Conservation (phyloP, 1,284 basidiomycete genomes). For the Taiwanofungus camphoratus region DNA sequence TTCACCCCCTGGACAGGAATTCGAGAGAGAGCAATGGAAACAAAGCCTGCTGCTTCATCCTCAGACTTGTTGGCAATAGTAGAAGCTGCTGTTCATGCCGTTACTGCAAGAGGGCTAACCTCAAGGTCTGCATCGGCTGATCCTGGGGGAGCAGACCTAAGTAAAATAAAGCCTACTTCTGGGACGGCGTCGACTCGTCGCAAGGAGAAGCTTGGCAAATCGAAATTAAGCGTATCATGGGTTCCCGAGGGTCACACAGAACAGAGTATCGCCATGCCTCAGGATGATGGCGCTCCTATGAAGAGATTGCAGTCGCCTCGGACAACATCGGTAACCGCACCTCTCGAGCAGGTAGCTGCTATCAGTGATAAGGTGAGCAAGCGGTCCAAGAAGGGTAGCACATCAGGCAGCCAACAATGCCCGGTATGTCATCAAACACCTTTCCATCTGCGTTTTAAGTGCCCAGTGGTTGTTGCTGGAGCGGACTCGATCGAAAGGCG, state of each 20-base stretch:
- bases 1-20: too few species aligned
- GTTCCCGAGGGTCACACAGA: constrained; percentile 11
- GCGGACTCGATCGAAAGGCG: constrained; percentile 16
- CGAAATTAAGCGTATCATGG: constrained; percentile 18
- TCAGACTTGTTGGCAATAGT: not conserved
- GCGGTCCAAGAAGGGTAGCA: constrained; percentile 9
- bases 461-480: constrained; percentile 19
- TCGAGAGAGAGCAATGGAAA: too few species aligned
- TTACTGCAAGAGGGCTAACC: too few species aligned
- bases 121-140: too few species aligned
- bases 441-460: constrained; percentile 17
- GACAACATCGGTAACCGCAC: not conserved
- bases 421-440: constrained; percentile 16
- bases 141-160: too few species aligned
- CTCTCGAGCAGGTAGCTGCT: not conserved
- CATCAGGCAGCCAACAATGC: constrained; percentile 11
- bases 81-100: not conserved
- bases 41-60: not conserved
- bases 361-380: not conserved
- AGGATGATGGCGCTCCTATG: not conserved
- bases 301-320: too few species aligned
- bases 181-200: not conserved
- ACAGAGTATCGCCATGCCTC: not conserved
- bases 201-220: constrained; percentile 10
- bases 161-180: too few species aligned